phyloP scores from a whole-genome alignment of 768 basidiomycete species.

The Trametes coccinea region DNA sequence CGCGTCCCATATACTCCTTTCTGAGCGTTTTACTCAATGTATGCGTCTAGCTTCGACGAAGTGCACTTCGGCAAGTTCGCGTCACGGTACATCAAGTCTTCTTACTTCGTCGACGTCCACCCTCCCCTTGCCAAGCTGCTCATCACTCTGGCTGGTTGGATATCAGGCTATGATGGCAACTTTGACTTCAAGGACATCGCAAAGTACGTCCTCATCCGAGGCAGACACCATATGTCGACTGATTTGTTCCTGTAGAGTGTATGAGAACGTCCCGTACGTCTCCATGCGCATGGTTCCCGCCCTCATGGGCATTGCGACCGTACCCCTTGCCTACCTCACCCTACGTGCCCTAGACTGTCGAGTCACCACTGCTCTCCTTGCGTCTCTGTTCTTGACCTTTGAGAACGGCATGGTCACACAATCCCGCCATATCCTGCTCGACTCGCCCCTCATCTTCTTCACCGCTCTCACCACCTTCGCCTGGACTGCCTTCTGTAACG shows the following conservation, averaged over 20 bases:
- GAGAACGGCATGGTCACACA: constrained; percentile 97
- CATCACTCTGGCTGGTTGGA: constrained; percentile 86
- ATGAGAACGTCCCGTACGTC: constrained; percentile 88
- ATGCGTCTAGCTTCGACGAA: constrained; percentile 80
- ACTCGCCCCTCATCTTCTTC: constrained; percentile 98
- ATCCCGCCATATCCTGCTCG: constrained; percentile 94
- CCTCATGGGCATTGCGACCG: constrained; percentile 80
- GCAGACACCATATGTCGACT: not conserved
- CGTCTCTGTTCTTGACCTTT: constrained; percentile 89
- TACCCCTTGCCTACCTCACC: constrained; percentile 91
- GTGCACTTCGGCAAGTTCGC: constrained; percentile 99
- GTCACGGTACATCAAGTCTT: constrained; percentile 87
- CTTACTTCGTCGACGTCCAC: constrained; percentile 94
- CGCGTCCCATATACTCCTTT: constrained; percentile 35
- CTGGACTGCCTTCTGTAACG: constrained; percentile 90
- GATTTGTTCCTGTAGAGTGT: constrained; percentile 52
- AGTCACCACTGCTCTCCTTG: constrained; percentile 88
- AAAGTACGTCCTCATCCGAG: constrained; percentile 59
- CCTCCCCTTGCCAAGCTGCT: constrained; percentile 95
- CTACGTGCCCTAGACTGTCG: constrained; percentile 91
- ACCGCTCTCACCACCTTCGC: constrained; percentile 86
- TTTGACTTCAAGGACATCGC: constrained; percentile 99
- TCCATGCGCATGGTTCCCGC: constrained; percentile 98
- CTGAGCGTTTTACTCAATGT: not conserved
- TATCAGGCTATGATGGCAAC: constrained; percentile 86